phyloP scores from a whole-genome alignment of 371 early-diverging fungal genomes.

The Smittium mucronatum region DNA sequence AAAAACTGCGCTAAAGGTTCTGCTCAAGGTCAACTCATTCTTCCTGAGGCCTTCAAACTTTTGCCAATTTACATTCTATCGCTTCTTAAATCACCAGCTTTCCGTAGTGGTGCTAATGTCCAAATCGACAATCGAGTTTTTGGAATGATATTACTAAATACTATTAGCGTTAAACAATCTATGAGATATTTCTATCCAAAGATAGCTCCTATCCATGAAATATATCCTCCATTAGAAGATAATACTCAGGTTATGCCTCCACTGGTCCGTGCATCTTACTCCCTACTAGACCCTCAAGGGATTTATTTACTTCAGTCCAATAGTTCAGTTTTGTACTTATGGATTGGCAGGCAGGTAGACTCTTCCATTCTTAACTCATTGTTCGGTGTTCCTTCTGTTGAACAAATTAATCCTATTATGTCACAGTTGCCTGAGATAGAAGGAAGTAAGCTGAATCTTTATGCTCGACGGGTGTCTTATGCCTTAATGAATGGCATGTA shows the following conservation, averaged over 20 bases:
- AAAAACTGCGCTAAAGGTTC: slow-evolving; percentile 79
- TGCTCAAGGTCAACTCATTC: slow-evolving; percentile 84
- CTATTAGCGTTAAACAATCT: slow-evolving; percentile 49
- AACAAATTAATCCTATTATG: slow-evolving; percentile 49
- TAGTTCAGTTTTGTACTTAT: slow-evolving; percentile 52
- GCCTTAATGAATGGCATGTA: slow-evolving; percentile 3
- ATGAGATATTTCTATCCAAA: slow-evolving; percentile 74
- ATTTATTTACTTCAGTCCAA: slow-evolving; percentile 78
- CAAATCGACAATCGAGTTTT: slow-evolving; percentile 63
- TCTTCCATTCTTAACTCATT: slow-evolving; percentile 45
- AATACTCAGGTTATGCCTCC: slow-evolving; percentile 38
- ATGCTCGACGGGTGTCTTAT: slow-evolving; percentile 33
- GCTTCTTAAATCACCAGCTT: slow-evolving; percentile 60
- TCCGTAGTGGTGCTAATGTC: slow-evolving; percentile 49
- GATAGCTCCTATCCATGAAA: slow-evolving; percentile 50
- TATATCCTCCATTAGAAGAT: slow-evolving; percentile 34
- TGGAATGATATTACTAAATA: slow-evolving; percentile 57
- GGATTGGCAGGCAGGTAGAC: slow-evolving; percentile 69
- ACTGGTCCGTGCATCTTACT: slow-evolving; percentile 58
- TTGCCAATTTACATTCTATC: slow-evolving; percentile 81
- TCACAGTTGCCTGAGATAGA: slow-evolving; percentile 37
- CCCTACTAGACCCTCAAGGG: slow-evolving; percentile 53
- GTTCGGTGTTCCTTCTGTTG: slow-evolving; percentile 62
- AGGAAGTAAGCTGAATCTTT: slow-evolving; percentile 42
- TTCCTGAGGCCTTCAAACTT: slow-evolving; percentile 92